Evolutionary conservation across 306 rosid species (phyloP).

Genomic region (Macrotyloma uniflorum): DNA sequence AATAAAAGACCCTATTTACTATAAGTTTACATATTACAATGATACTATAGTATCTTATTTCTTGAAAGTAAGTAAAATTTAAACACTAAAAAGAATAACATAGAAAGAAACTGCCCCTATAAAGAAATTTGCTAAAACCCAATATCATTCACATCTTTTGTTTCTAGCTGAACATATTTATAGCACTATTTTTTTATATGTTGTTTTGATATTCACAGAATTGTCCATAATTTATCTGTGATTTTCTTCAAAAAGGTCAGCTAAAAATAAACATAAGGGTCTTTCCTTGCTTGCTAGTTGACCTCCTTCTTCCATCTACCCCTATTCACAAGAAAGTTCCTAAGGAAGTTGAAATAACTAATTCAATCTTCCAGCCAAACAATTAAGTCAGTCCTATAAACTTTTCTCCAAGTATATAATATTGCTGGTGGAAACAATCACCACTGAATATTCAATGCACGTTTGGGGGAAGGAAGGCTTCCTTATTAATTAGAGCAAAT

Average conservation of each 20-base stretch:
- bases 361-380: neutral
- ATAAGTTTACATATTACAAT: neutral
- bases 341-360: neutral
- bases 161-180: conserved; percentile 17
- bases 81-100: neutral
- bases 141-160: neutral
- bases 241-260: conserved; percentile 3
- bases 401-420: neutral
- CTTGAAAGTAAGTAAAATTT: neutral
- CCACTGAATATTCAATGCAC: conserved; percentile 2
- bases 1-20: neutral
- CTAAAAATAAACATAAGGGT: neutral
- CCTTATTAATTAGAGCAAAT: neutral
- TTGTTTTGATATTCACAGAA: neutral
- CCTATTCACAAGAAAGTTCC: conserved; percentile 6
- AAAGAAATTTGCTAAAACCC: neutral
- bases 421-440: neutral
- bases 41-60: neutral
- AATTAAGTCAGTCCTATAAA: neutral
- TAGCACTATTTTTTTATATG: neutral
- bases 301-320: neutral
- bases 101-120: neutral
- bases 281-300: neutral
- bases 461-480: neutral
- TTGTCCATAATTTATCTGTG: neutral